A percentile compares a stretch with the other conserved stretches of the same genome.
phyloP scores from a whole-genome alignment of 2,329 filamentous ascomycete species.

The Volutella citrinella region DNA sequence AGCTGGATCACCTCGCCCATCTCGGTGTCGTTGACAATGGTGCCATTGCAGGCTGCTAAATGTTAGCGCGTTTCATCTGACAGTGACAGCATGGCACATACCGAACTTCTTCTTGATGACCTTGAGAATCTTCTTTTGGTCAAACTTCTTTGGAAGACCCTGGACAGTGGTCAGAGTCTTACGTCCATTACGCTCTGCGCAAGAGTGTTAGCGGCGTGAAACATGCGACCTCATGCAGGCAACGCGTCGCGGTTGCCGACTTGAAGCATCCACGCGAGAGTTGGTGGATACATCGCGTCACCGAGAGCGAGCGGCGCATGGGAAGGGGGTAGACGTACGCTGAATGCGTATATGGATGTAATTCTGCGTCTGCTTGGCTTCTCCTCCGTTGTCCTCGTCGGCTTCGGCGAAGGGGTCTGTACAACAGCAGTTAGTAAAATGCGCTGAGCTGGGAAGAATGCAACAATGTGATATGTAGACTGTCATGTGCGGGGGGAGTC shows the following conservation, averaged over 20 bases:
- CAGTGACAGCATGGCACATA: constrained; percentile 44
- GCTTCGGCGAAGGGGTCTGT: constrained; percentile 99
- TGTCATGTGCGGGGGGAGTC: constrained; percentile 17
- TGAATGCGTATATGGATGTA: constrained; percentile 99
- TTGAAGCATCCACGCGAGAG: no score
- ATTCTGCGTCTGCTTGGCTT: constrained; percentile 92
- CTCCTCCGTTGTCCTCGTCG: constrained; percentile 98
- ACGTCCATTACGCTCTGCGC: constrained; percentile 97
- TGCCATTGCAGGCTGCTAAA: constrained; percentile 92
- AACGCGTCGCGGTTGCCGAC: no score
- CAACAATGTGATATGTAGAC: constrained; percentile 6
- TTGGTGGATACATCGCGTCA: constrained; percentile 5
- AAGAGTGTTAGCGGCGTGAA: constrained; percentile 26
- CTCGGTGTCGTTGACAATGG: constrained; percentile 90
- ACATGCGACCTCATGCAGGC: no score
- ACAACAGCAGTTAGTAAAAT: constrained; percentile 1
- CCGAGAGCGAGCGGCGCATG: constrained; percentile 4
- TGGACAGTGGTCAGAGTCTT: constrained; percentile 99
- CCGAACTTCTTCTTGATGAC: constrained; percentile 99
- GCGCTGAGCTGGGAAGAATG: no score
- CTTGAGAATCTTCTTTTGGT: constrained; percentile 99
- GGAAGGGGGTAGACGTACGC: constrained; percentile 57
- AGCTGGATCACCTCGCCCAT: constrained; percentile 99
- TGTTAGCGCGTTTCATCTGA: constrained; percentile 4
- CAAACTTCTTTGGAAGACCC: constrained; percentile 97